phyloP scores from a whole-genome alignment of 768 basidiomycete genomes.

The Lactarius psammicola region DNA sequence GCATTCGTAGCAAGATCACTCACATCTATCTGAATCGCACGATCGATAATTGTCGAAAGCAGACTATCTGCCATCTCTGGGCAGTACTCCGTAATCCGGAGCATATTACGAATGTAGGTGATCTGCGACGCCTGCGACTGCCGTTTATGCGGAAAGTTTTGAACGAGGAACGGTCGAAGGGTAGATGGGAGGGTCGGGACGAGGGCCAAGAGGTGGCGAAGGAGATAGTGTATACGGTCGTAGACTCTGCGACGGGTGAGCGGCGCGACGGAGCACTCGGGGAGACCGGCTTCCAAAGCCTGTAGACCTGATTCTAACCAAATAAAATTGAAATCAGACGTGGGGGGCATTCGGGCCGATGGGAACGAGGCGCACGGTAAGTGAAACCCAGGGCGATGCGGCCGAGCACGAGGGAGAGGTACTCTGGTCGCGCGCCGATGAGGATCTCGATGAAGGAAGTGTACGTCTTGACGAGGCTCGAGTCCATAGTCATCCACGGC shows the following conservation, averaged over 20 bases:
- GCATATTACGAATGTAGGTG: constrained; percentile 87
- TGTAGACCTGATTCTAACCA: constrained; percentile 67
- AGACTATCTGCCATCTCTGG: constrained; percentile 83
- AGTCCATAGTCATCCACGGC: constrained; percentile 93
- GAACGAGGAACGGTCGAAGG: constrained; percentile 78
- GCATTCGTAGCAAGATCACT: neutral
- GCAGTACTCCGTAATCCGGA: constrained; percentile 82
- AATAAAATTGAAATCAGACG: neutral
- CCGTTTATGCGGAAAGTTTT: constrained; percentile 91
- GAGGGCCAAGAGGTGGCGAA: constrained; percentile 83
- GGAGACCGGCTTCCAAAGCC: constrained; percentile 53
- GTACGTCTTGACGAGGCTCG: constrained; percentile 81
- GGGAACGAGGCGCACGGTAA: constrained; percentile 60
- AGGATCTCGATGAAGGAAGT: constrained; percentile 89
- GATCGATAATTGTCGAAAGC: constrained; percentile 82
- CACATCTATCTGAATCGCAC: constrained; percentile 95
- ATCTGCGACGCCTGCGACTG: constrained; percentile 76
- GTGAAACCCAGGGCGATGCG: constrained; percentile 86
- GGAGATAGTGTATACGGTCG: constrained; percentile 79
- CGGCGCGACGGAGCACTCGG: constrained; percentile 64
- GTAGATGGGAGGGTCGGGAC: constrained; percentile 90
- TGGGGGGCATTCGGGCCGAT: too few species aligned
- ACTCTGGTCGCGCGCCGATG: constrained; percentile 88
- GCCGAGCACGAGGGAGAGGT: constrained; percentile 77
- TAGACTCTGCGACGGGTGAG: constrained; percentile 83